Percentiles rank a stretch among this genome's conserved stretches.
These are phyloP conservation scores for Acmispon strigosus DNA, from an alignment of 306 rosid genomes.

Conservation along the genomic window DNA sequence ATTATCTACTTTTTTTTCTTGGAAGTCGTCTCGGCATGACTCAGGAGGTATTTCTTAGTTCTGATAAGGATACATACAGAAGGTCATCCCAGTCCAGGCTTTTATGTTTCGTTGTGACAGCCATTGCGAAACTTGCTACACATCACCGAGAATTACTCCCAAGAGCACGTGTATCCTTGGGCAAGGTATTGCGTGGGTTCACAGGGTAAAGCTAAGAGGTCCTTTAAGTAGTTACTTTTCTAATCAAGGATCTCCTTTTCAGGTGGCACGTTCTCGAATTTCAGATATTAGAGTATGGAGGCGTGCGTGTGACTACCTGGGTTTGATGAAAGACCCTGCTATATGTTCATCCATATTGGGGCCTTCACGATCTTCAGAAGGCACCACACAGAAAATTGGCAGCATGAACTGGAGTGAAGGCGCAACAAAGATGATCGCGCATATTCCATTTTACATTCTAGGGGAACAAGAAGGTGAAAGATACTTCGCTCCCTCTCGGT, in stretches of 20 bases:
- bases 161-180: slow-evolving; percentile 87
- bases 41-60: slow-evolving; percentile 48
- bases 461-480: slow-evolving; percentile 70
- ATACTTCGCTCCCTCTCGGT: neutral
- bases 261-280: slow-evolving; percentile 90
- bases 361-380: slow-evolving; percentile 61
- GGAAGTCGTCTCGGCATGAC: slow-evolving; percentile 76
- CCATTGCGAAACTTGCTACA: slow-evolving; percentile 95
- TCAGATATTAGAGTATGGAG: slow-evolving; percentile 81
- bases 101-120: slow-evolving; percentile 85
- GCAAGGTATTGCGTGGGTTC: slow-evolving; percentile 55
- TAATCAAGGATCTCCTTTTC: slow-evolving; percentile 15
- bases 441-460: slow-evolving; percentile 85
- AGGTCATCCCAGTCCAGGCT: slow-evolving; percentile 89
- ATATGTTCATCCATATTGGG: slow-evolving; percentile 83
- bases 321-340: slow-evolving; percentile 85
- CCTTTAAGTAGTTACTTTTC: neutral
- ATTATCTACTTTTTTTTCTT: slow-evolving; percentile 12
- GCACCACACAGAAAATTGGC: slow-evolving; percentile 56
- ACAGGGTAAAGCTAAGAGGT: neutral
- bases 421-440: slow-evolving; percentile 76
- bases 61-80: slow-evolving; percentile 48
- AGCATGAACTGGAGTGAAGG: slow-evolving; percentile 83
- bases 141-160: slow-evolving; percentile 83
- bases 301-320: slow-evolving; percentile 88